Percentiles rank a stretch among this genome's conserved stretches.
Evolutionary conservation across 495 filamentous ascomycete species (phyloP).

Genomic region (Penicillium soppii): DNA sequence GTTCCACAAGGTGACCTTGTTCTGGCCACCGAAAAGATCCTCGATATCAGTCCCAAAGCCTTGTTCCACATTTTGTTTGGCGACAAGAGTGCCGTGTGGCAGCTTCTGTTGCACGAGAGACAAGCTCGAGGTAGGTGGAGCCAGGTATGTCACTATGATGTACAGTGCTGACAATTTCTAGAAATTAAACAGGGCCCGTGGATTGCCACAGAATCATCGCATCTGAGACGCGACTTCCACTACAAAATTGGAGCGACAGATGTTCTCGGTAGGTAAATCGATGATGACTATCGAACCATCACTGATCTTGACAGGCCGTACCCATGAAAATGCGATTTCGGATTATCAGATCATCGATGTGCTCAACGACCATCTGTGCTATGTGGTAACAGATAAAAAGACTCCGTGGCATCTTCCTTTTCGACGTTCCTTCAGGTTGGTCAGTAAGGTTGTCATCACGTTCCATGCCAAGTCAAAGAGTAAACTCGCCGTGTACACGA

Average conservation of each 20-base stretch:
- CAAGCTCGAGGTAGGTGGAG: conserved; percentile 60
- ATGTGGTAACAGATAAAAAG: conserved; percentile 85
- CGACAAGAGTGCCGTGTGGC: conserved; percentile 91
- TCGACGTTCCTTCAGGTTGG: conserved; percentile 72
- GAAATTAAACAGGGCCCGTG: conserved; percentile 83
- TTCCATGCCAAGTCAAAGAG: conserved; percentile 88
- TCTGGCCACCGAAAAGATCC: conserved; percentile 68
- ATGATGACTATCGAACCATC: not conserved
- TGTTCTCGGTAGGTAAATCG: conserved; percentile 53
- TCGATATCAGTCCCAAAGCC: conserved; percentile 87
- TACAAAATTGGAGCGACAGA: conserved; percentile 72
- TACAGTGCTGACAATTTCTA: conserved; percentile 26
- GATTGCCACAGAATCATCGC: conserved; percentile 64
- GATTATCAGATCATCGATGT: conserved; percentile 92
- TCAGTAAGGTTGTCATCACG: conserved; percentile 91
- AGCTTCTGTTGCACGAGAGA: conserved; percentile 83
- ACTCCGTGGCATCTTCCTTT: conserved; percentile 90
- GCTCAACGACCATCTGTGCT: conserved; percentile 91
- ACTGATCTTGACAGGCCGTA: conserved; percentile 35
- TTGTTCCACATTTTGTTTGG: conserved; percentile 96
- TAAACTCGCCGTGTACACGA: conserved; percentile 84
- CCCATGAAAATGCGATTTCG: conserved; percentile 56
- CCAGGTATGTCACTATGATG: not conserved
- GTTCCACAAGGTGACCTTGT: conserved; percentile 77
- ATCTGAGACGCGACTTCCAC: conserved; percentile 72